Evolutionary conservation across 1,284 basidiomycete genomes (phyloP), one percentile per base, ranked within the genome.

Genomic region (Austroboletus niveus): DNA sequence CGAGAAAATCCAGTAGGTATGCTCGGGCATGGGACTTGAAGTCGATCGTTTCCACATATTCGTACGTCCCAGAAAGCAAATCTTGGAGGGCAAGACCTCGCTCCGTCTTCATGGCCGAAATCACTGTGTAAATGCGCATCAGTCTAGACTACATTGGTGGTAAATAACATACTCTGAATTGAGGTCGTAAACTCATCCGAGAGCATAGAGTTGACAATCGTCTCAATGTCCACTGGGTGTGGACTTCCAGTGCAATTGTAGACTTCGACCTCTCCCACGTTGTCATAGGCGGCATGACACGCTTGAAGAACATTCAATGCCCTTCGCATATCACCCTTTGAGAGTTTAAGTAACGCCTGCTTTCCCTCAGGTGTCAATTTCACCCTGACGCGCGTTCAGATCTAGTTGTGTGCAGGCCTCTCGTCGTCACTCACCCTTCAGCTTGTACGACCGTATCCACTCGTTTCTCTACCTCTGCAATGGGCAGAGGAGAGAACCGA

Each of bases 211-310:
- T 94, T 88, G 34, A 99, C 90, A 30, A 99, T 90, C 6, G 84
- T 82, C 65, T 95, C 92, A 46, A 99, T 92, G 69, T 99, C 96
- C 27, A 82, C 79, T 0, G 97, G 97, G 66, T 97, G 94, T 14
- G 97, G 97, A 59, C 88, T 94, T 24, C 97, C 97, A 0, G 97
- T 99, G 67, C 96, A 99, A 57, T 89, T 92, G 71, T 99, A 99
- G 17, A 99, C 86, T 54, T 96, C 94, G 0, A 84, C 84, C 71
- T 98, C 94, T 59, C 93, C 91, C 32, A 88, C 87, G 5, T 80
- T 69, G 42, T 95, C 92, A 66, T 97, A 98, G 2, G 96, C 97
- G 15, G 97, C 95, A 69, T 98, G 93, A 64, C 96, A 99, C 2
- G 97, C 97, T 76, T 99, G 96, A 10, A 99, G 76, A 36, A 99